Base-by-base conservation (phyloP, 2,329 filamentous ascomycete genomes). In the Hypoxylon sp. region DNA sequence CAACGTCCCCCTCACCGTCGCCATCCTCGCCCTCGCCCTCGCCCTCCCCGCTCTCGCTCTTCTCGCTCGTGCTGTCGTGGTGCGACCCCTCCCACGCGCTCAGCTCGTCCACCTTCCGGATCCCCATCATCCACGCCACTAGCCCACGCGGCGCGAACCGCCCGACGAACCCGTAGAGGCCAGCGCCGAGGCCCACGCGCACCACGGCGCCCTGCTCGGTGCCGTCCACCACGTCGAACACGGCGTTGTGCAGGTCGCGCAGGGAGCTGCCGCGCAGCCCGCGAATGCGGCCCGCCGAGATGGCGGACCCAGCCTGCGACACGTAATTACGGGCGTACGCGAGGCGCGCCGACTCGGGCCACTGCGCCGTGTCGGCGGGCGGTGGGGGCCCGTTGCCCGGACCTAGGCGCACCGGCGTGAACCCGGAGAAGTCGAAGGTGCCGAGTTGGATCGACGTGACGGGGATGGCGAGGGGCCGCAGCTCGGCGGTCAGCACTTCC, bases 41-140 rank as follows among this genome's bases (percentile, higher is more conserved):
- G 4, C 24, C 24, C 53, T 77, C 77, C 26, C 70, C 74, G 41
- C 70, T 72, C 43, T 72, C 72, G 49, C 65, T 64, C 43, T 75
- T 74, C 15, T 79, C 78, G 51, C 77, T 79, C 19, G 76, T 77
- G 11, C 75, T 78, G 7, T 67, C 62, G 44, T 78, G 77, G 47
- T 76, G 76, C 4, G 77, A 78, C 68, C 79, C 78, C 73, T 86
- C 84, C 84, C 84, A 87, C 1, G 81, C 75, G 50, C 81, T 82
- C 48, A 88, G 77, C 74, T 87, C 82, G 56, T 87, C 82, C 15
- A 89, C 87, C 59, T 81, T 81, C 64, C 89, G 83, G 60, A 94
- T 86, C 10, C 93, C 93, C 87, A 98, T 90, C 91, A 98, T 97
- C 91, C 92, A 95, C 1, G 89, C 89, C n/a, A 98, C 90, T 15